Evolutionary conservation across 202 grass and related monocot genomes (phyloP).

Genomic region (Tripidium arundinaceum): DNA sequence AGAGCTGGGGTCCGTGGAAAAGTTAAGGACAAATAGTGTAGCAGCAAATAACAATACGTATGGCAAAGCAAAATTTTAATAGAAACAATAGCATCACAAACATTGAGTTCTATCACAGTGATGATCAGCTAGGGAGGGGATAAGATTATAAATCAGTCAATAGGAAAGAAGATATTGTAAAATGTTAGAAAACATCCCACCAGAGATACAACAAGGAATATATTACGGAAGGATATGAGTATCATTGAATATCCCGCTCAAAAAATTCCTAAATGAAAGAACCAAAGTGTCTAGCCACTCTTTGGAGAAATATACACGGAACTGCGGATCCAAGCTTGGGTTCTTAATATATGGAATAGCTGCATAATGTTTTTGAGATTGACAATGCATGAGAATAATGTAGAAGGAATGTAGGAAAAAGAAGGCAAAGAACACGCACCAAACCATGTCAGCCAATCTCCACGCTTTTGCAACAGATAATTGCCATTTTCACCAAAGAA

Average conservation of each 20-base stretch:
- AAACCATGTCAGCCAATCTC: conserved; percentile 92
- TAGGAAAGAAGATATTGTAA: not conserved
- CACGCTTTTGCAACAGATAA: conserved; percentile 74
- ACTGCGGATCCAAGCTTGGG: conserved; percentile 87
- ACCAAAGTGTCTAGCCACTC: conserved; percentile 84
- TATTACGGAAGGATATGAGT: conserved; percentile 78
- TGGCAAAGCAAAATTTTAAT: not conserved
- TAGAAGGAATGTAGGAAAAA: conserved; percentile 15
- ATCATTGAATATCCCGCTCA: conserved; percentile 87
- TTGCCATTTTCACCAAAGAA: conserved; percentile 57
- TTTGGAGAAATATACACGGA: conserved; percentile 93
- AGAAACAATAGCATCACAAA: not conserved
- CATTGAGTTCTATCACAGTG: not conserved
- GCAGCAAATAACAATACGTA: conserved; percentile 31
- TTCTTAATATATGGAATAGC: conserved; percentile 87
- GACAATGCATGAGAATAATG: conserved; percentile 28
- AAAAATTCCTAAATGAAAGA: conserved; percentile 85
- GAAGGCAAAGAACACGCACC: conserved; percentile 44
- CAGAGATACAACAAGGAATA: not conserved
- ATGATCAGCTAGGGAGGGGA: not conserved
- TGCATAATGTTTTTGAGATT: conserved; percentile 49
- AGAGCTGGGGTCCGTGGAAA: conserved; percentile 65
- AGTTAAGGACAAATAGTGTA: conserved; percentile 59
- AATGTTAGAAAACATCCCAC: conserved; percentile 16
- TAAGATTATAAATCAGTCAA: not conserved